Evolutionary conservation across 352 stramenopile genomes (phyloP).

Genomic region (Peronospora farinosa): DNA sequence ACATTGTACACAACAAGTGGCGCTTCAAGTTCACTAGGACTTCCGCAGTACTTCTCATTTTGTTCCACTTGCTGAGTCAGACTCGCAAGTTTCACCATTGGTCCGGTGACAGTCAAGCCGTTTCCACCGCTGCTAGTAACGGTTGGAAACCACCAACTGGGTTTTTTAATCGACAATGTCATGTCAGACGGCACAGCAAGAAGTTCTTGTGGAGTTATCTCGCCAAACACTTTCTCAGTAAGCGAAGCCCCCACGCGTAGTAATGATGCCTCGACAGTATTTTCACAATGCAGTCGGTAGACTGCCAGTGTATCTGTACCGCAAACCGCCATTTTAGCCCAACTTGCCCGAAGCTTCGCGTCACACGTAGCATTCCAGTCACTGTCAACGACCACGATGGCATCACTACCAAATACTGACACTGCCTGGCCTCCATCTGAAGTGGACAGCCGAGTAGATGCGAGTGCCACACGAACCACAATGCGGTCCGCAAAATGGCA

Average conservation of each 20-base stretch:
- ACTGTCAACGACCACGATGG: conserved; percentile 75
- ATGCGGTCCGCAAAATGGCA: conserved; percentile 63
- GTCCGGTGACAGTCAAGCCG: conserved; percentile 17
- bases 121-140: conserved; percentile 31
- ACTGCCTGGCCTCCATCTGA: conserved; percentile 38
- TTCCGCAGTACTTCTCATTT: conserved; percentile 43
- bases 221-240: conserved; percentile 72
- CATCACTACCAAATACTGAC: conserved; percentile 65
- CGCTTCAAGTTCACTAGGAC: conserved; percentile 33
- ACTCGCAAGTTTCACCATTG: conserved; percentile 27
- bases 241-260: conserved; percentile 66
- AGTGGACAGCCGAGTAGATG: conserved; percentile 53
- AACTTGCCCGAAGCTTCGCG: conserved; percentile 73
- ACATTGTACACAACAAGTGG: conserved; percentile 52
- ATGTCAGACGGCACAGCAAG: conserved; percentile 50
- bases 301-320: conserved; percentile 48
- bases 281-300: conserved; percentile 75
- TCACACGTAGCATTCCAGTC: conserved; percentile 79
- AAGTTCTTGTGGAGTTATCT: conserved; percentile 69
- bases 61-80: conserved; percentile 37
- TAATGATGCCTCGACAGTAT: conserved; percentile 69
- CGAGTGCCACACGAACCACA: conserved; percentile 60
- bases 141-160: conserved; percentile 56
- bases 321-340: conserved; percentile 55
- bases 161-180: conserved; percentile 48